These are phyloP conservation scores for Penicillium maclennaniae DNA, from an alignment of 495 filamentous ascomycete genomes.

Conservation along the genomic window DNA sequence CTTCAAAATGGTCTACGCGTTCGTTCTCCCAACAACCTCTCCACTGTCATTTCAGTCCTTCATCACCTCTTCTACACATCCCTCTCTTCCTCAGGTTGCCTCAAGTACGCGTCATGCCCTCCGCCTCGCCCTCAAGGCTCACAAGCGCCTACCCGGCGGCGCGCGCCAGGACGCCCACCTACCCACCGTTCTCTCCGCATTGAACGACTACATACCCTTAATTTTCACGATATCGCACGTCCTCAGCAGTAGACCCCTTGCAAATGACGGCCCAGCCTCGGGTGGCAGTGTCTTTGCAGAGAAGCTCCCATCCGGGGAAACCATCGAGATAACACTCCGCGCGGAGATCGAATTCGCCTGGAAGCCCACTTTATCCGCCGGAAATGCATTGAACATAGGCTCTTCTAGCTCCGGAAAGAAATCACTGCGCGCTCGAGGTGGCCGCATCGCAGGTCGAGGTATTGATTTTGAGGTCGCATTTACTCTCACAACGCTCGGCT, in stretches of 20 bases:
- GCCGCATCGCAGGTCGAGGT: conserved; percentile 64
- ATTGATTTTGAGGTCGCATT: conserved; percentile 83
- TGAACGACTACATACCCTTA: conserved; percentile 76
- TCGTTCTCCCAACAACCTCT: conserved; percentile 79
- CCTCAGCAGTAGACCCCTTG: conserved; percentile 44
- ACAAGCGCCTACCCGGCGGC: conserved; percentile 69
- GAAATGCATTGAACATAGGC: conserved; percentile 13
- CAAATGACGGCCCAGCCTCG: background rate
- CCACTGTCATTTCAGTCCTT: conserved; percentile 70
- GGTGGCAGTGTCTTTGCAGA: background rate
- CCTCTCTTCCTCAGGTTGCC: conserved; percentile 72
- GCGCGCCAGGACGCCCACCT: conserved; percentile 62
- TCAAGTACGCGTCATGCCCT: conserved; percentile 76
- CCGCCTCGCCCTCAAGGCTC: conserved; percentile 69
- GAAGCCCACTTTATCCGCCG: conserved; percentile 71
- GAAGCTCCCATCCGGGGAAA: conserved; percentile 33
- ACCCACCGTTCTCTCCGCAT: conserved; percentile 56
- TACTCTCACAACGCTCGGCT: conserved; percentile 69
- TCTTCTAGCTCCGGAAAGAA: background rate
- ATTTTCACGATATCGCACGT: conserved; percentile 70
- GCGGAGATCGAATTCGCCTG: conserved; percentile 66
- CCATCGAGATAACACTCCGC: conserved; percentile 60
- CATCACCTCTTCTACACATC: conserved; percentile 69
- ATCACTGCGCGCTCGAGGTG: conserved; percentile 11
- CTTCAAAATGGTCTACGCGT: conserved; percentile 76